Base-by-base conservation (phyloP, 2,329 filamentous ascomycete genomes). In the Fusarium sp. region DNA sequence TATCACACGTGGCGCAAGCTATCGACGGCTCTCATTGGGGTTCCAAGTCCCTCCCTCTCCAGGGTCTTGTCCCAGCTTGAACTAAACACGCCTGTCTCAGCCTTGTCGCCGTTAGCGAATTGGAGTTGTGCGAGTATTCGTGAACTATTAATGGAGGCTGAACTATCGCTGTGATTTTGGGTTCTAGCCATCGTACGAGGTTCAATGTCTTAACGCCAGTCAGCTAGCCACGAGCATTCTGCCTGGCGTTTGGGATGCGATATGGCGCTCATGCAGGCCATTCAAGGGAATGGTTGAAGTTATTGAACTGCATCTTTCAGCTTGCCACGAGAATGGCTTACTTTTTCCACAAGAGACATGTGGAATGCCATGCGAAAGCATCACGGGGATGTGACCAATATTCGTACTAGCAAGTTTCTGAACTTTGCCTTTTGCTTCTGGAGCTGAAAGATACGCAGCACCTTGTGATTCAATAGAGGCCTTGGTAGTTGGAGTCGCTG, bases 81-180 rank as follows among this genome's bases (percentile, higher is more conserved):
- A 11, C 49, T 25, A 52, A 45, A 20, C 27, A 1, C 39, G 49
- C 49, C 39, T 45, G 49, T 52, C 49, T 52, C 27, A 35, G 37
- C 20, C 18, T 21, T 51, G 27, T 18, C 23, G n/a, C 17, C 6
- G 17, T 10, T 43, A 43, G 11, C 41, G 23, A 43, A n/a, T n/a
- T n/a, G 15, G 17, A 43, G 3, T 13, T 27, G 17, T 18, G 18
- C 15, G 27, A 42, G 49, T 10, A 21, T 13, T 25, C 17, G 9
- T 20, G 13, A 8, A 25, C 3, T 25, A 4, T 51, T 21, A 11
- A 21, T 27, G 27, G 27, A 17, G 49, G 49, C 27, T 52, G 39
- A 17, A 35, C 33, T n/a, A 35, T 35, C 17, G 15, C 15, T 35
- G 33, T 35, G 33, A 7, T 35, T 35, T 35, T 35, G 33, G 9